Evolutionary conservation across 2,329 filamentous ascomycete species (phyloP), one percentile per base, ranked within the genome.

Genomic region (Arthroderma sp.): DNA sequence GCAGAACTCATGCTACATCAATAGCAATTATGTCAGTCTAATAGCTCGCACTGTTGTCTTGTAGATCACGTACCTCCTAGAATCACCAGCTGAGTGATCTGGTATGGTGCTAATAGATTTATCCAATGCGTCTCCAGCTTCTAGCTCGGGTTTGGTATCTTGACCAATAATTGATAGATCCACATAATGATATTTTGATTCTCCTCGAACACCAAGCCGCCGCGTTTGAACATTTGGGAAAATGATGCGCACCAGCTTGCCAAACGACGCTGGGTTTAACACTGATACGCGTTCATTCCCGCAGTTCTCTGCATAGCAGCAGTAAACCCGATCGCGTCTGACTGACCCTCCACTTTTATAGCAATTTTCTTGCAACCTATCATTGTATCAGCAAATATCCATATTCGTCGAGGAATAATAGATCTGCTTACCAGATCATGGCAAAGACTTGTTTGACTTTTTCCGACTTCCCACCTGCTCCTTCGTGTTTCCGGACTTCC

Each of bases 111-210:
- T 22, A 22, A 22, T 22, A 22, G 15, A 22, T 22, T 22, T 22
- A 22, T 22, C 15, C 15, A 22, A 22, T 22, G 15, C 15, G 15
- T 22, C 15, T 22, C 15, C 15, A 22, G 15, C 15, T 22, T 22
- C 15, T 22, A 22, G 29, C n/a, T 38, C 45, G 38, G 58, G 58
- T 40, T 63, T 61, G 43, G 64, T 62, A 46, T 67, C 65, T 48
- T 67, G 65, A 46, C 68, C 65, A 29, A 67, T 65, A 37, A 72
- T 62, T 2, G 67, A 68, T 47, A 72, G 56, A 51, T 72, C 69
- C 40, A 72, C 69, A 49, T 98, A 98, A 64, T 98, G 91, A 62
- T 98, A 98, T 62, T 98, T 98, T 9, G 91, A 98, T 67, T 96
- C 89, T 51, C 91, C 91, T 43, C 91, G 80, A 39, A 96, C 88